Base-by-base conservation (phyloP, 116 monocot genomes). In the Cymodocea nodosa region DNA sequence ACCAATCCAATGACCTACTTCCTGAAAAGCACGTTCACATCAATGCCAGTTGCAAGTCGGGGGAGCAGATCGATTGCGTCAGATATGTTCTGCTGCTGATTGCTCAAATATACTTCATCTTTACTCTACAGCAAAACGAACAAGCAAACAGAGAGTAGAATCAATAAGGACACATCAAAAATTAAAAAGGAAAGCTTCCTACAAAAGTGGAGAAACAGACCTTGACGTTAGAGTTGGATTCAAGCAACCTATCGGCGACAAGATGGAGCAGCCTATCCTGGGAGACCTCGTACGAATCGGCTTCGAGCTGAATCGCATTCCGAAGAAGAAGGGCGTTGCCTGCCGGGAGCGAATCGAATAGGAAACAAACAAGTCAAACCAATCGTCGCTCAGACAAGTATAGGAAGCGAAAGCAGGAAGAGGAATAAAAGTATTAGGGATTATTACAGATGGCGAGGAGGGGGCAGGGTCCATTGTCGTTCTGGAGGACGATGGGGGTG, bases 391-490 rank as follows among this genome's bases (percentile, higher is more conserved):
- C 30, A 3, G 3, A 30, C 30, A 30, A 30, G 30, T 30, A 30
- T 30, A 30, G 25, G 16, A 50, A 50, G 14, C 23, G 23, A 19
- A 55, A 68, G 2, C 15, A 12, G 37, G 58, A 19, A 34, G 48
- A 53, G 20, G 53, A 61, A 53, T 15, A 25, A 5, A 34, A 11
- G 36, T 14, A 50, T 25, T 39, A 57, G 40, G 60, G 57, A 11
- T 25, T 52, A 78, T 74, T 67, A 98, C 98, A 98, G 69, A 98
- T 92, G 17, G 92, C 98, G 34, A 98, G 89, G 61, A 92, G 98
- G 39, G 98, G 98, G 68, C 98, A 98, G 2, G 98, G 92, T 0
- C 98, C 98, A 75, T 98, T 98, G 52, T 92, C 98, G 76, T 98
- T 98, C 77, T 92, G 98, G 51, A 92, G 86, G 53, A 98, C 71